phyloP scores from a whole-genome alignment of 768 basidiomycete genomes.

The Xanthoconium purpureum region DNA sequence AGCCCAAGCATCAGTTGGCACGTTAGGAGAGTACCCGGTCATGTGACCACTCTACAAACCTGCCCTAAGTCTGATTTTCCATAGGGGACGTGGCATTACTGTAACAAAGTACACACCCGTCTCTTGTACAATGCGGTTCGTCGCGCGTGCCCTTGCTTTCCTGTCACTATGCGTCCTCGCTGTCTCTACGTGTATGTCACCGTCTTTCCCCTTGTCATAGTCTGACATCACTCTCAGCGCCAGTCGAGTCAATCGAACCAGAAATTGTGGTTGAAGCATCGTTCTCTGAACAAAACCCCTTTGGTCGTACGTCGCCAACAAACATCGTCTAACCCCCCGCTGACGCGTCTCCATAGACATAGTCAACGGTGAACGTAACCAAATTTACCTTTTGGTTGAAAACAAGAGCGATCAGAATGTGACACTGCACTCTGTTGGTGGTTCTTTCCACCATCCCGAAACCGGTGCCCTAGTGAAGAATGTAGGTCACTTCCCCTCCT shows the following conservation, averaged over 20 bases:
- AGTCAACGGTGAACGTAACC: conserved; percentile 80
- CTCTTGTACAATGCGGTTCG: conserved; percentile 32
- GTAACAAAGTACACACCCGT: background rate
- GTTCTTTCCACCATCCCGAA: conserved; percentile 65
- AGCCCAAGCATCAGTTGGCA: background rate
- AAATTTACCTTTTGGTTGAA: conserved; percentile 61
- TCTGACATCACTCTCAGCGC: conserved; percentile 18
- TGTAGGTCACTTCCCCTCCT: conserved; percentile 37
- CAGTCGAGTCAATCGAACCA: conserved; percentile 41
- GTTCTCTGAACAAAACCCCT: conserved; percentile 71
- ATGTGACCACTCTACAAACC: conserved; percentile 17
- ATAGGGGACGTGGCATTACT: conserved; percentile 27
- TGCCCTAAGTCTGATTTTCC: conserved; percentile 27
- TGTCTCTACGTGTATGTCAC: conserved; percentile 29
- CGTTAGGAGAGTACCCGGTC: background rate
- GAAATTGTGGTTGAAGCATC: conserved; percentile 52
- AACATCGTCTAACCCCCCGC: background rate
- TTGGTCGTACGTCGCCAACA: conserved; percentile 58
- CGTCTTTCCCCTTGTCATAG: background rate
- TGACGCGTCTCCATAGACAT: conserved; percentile 51
- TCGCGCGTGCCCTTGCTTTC: conserved; percentile 28
- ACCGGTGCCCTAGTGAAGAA: conserved; percentile 68
- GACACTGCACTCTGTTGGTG: conserved; percentile 61
- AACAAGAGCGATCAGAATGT: conserved; percentile 74
- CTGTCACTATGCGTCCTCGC: conserved; percentile 29